Conservation (phyloP, 495 filamentous ascomycete genomes). For the Ascobolus immersus region DNA sequence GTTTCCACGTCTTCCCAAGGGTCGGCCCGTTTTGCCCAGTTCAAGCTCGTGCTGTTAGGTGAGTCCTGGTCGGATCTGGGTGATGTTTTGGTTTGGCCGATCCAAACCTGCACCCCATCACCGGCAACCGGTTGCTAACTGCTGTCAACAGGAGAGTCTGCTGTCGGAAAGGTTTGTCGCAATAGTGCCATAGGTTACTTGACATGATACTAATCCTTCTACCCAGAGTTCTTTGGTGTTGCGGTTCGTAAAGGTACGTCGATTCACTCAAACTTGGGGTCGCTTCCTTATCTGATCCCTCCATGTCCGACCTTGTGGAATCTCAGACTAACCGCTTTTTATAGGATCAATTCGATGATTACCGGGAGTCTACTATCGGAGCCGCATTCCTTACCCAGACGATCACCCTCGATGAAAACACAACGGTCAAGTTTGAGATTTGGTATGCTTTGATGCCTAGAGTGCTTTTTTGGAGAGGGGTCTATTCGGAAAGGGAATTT, state of each 20-base stretch:
- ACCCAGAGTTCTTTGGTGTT: constrained; percentile 89
- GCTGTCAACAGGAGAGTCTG: constrained; percentile 58
- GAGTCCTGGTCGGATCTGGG: too few species aligned
- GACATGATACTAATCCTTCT: too few species aligned
- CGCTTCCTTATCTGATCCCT: neutral
- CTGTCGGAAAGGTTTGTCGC: constrained; percentile 70
- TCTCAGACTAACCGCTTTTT: constrained; percentile 5
- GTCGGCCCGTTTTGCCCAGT: constrained; percentile 97
- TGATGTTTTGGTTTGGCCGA: too few species aligned
- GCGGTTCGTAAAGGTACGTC: constrained; percentile 79
- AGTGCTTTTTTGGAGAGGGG: neutral
- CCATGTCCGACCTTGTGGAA: neutral
- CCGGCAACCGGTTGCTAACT: constrained; percentile 19
- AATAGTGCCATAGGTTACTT: constrained; percentile 5
- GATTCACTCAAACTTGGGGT: neutral
- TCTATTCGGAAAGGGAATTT: neutral
- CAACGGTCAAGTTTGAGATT: constrained; percentile 98
- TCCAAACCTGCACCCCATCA: too few species aligned
- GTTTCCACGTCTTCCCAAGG: constrained; percentile 17
- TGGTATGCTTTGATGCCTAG: constrained; percentile 33
- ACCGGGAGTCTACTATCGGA: constrained; percentile 95
- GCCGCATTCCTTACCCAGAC: constrained; percentile 97
- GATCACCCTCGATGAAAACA: constrained; percentile 86
- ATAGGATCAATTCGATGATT: constrained; percentile 99
- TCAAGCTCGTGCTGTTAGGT: constrained; percentile 95